These are phyloP conservation scores for Fusarium solani-melongenae DNA, from an alignment of 2,329 filamentous ascomycete genomes.

Conservation along the genomic window DNA sequence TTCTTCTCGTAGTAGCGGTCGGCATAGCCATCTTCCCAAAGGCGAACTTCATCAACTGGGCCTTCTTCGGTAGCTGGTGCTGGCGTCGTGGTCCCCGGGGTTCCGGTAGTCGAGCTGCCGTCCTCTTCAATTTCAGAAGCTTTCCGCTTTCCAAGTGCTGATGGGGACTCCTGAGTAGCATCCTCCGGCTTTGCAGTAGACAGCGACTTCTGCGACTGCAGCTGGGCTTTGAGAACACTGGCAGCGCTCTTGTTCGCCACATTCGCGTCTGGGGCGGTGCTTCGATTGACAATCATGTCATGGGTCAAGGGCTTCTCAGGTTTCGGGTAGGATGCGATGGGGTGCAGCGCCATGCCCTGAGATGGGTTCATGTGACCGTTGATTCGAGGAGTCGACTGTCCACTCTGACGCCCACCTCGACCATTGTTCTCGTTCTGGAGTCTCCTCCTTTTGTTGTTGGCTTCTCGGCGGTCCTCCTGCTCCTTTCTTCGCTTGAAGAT, in stretches of 20 bases:
- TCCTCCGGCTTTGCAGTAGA: slow-evolving; percentile 28
- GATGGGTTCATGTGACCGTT: slow-evolving; percentile 51
- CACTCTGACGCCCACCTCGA: slow-evolving; percentile 36
- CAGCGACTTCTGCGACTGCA: slow-evolving; percentile 61
- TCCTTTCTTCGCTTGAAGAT: slow-evolving; percentile 93
- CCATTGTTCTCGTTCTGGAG: slow-evolving; percentile 68
- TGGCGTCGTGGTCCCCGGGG: slow-evolving; percentile 59
- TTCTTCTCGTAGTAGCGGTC: slow-evolving; percentile 98
- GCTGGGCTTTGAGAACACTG: slow-evolving; percentile 83
- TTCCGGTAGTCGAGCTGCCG: slow-evolving; percentile 69
- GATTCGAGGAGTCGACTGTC: slow-evolving; percentile 27
- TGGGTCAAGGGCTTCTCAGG: slow-evolving; percentile 75
- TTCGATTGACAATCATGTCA: slow-evolving; percentile 86
- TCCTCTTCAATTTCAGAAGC: slow-evolving; percentile 74
- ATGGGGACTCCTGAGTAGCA: slow-evolving; percentile 54
- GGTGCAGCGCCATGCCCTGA: slow-evolving; percentile 47
- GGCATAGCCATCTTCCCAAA: slow-evolving; percentile 96
- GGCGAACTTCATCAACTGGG: slow-evolving; percentile 81
- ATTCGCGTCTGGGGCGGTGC: slow-evolving; percentile 74
- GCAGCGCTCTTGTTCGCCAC: slow-evolving; percentile 94
- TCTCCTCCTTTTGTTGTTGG: slow-evolving; percentile 81
- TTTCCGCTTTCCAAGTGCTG: slow-evolving; percentile 80
- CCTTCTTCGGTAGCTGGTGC: slow-evolving; percentile 67
- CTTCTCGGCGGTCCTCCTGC: slow-evolving; percentile 84
- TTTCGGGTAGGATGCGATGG: slow-evolving; percentile 64